A percentile compares a stretch with the other conserved stretches of the same genome.
phyloP scores from a whole-genome alignment of 2,329 filamentous ascomycete genomes.

The Fusarium papillatum region DNA sequence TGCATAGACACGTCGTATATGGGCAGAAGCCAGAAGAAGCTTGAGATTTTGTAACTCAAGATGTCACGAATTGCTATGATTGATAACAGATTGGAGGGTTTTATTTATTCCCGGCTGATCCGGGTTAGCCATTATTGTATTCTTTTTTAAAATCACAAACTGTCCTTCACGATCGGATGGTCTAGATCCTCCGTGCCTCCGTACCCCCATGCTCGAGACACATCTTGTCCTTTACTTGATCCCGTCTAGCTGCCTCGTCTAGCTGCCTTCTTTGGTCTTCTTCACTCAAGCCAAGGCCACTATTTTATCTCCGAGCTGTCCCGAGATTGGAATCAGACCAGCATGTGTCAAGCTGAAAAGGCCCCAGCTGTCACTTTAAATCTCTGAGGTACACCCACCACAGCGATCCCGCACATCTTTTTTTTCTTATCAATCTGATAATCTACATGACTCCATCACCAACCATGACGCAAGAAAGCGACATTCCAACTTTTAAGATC shows the following conservation, averaged over 20 bases:
- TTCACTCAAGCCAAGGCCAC: not conserved
- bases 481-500: conserved; percentile 21
- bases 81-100: not conserved
- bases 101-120: not conserved
- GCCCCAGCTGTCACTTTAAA: not conserved
- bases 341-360: not conserved
- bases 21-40: conserved; percentile 39
- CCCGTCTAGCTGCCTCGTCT: not conserved
- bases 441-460: not conserved
- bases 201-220: not conserved
- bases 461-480: not conserved
- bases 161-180: not conserved
- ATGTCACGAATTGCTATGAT: not conserved
- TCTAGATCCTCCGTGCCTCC: not conserved
- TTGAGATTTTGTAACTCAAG: not conserved
- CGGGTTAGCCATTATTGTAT: not conserved
- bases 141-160: not conserved
- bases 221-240: not conserved
- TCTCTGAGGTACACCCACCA: not conserved
- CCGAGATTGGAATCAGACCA: conserved; percentile 15
- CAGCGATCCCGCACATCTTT: not conserved
- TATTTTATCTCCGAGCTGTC: conserved; percentile 2
- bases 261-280: not conserved
- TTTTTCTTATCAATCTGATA: conserved; percentile 4
- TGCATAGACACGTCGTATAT: conserved; percentile 38